A percentile compares a stretch with the other conserved stretches of the same genome.
These are phyloP conservation scores for Trichoderma sp. DNA, from an alignment of 2,329 filamentous ascomycete species.

Conservation along the genomic window DNA sequence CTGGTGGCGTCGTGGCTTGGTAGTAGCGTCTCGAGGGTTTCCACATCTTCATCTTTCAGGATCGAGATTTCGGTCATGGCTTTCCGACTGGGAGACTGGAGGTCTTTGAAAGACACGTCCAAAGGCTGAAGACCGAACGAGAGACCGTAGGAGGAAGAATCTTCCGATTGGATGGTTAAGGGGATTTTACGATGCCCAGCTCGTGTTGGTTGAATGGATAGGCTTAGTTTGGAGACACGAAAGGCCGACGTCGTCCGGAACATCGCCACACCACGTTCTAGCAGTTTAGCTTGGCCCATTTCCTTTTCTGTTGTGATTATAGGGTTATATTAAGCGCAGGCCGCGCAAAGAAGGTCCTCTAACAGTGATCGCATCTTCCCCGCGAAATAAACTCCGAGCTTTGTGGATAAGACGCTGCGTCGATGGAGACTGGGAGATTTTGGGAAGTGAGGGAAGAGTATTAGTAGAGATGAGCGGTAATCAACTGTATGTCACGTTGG, in stretches of 20 bases:
- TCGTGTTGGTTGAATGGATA: background rate
- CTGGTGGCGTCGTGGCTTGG: background rate
- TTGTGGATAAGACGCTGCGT: background rate
- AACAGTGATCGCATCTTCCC: background rate
- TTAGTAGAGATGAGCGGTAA: background rate
- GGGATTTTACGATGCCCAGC: background rate
- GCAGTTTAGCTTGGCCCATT: background rate
- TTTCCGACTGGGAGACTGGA: background rate
- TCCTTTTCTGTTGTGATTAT: background rate
- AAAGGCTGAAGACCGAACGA: background rate
- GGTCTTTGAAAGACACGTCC: background rate
- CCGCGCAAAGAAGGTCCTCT: background rate
- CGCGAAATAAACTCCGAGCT: background rate
- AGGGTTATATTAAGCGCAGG: background rate
- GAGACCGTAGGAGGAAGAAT: background rate
- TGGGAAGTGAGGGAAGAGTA: accelerated
- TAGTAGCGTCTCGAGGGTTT: background rate
- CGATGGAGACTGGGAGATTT: background rate
- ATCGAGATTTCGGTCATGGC: background rate
- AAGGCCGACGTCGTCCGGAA: background rate
- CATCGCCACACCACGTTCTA: background rate
- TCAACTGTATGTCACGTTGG: background rate
- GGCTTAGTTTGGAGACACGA: background rate
- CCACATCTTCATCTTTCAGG: background rate
- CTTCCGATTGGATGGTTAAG: background rate